These are phyloP conservation scores for Ammopiptanthus mongolicus DNA, from an alignment of 306 rosid species.

Conservation along the genomic window DNA sequence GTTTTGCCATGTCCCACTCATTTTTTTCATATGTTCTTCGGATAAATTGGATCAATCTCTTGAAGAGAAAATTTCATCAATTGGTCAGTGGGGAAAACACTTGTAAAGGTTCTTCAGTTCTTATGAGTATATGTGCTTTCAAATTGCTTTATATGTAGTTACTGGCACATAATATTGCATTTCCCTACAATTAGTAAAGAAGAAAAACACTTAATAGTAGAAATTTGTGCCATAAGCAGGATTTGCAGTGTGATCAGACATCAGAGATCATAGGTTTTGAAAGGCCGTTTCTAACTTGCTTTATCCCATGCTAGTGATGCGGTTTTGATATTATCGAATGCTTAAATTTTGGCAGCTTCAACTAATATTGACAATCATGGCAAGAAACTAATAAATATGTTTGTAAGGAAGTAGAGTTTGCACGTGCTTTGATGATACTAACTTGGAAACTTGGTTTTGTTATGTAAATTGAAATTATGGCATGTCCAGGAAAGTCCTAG, in stretches of 20 bases:
- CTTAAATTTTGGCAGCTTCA: conserved; percentile 12
- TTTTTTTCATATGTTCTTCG: conserved; percentile 42
- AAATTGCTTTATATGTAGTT: not conserved
- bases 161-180: conserved; percentile 9
- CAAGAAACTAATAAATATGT: conserved; percentile 7
- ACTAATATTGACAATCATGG: not conserved
- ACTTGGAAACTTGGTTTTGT: not conserved
- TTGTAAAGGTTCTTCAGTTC: conserved; percentile 16
- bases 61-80: conserved; percentile 60
- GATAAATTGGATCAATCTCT: conserved; percentile 46
- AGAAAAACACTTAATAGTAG: not conserved
- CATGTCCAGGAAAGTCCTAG: not conserved
- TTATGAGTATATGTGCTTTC: not conserved
- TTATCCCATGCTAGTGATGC: not conserved
- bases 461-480: not conserved
- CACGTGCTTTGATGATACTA: conserved; percentile 10
- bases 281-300: not conserved
- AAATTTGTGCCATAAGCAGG: not conserved
- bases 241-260: not conserved
- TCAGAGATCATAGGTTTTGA: not conserved
- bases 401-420: conserved; percentile 2
- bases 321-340: not conserved
- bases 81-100: conserved; percentile 57
- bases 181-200: not conserved
- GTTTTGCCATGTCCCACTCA: conserved; percentile 68